Evolutionary conservation across 2,329 filamentous ascomycete species (phyloP).

Genomic region (Penicillium hesseltinei): DNA sequence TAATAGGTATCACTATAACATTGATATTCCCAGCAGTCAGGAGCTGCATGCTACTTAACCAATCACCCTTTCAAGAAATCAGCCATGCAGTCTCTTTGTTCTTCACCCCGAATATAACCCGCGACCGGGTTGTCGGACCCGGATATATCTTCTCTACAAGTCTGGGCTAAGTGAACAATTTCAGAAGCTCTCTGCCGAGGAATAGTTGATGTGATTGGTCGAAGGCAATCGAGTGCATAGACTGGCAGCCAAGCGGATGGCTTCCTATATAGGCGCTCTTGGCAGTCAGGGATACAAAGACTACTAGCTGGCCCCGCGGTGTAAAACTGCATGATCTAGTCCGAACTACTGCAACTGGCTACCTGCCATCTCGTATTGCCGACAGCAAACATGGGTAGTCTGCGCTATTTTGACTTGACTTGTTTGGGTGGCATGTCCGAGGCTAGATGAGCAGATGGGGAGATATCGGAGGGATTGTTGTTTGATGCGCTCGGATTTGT

Average conservation of each 20-base stretch:
- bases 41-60: neutral
- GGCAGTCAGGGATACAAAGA: neutral
- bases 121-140: neutral
- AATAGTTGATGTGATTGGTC: neutral
- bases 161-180: neutral
- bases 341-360: neutral
- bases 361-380: conserved; percentile 2
- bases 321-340: conserved; percentile 8
- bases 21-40: neutral
- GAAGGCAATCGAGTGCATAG: neutral
- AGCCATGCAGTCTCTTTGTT: neutral
- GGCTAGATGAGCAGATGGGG: neutral
- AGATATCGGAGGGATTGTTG: neutral
- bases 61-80: neutral
- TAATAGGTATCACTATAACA: neutral
- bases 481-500: neutral
- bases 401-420: neutral
- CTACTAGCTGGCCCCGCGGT: neutral
- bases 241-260: conserved; percentile 16
- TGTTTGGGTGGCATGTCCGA: neutral
- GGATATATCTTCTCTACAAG: neutral
- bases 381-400: neutral
- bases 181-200: neutral
- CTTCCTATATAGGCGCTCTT: conserved; percentile 8
- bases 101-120: neutral